Evolutionary conservation across 148 eudicot species (phyloP).

Genomic region (Fagopyrum esculentum): DNA sequence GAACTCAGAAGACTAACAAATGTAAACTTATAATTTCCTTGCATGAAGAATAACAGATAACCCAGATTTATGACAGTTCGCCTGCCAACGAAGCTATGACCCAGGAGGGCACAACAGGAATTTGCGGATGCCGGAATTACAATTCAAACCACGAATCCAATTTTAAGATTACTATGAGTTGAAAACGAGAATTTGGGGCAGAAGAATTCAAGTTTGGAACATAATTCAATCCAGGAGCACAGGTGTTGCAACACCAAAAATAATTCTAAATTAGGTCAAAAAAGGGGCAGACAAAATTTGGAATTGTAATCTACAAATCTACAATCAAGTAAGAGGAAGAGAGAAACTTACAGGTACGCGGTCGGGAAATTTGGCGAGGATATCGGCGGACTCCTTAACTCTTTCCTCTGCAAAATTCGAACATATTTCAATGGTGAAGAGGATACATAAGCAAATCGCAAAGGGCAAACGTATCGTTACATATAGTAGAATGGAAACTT

Average conservation of each 20-base stretch:
- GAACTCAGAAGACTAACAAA: neutral
- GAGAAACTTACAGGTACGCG: slow-evolving; percentile 56
- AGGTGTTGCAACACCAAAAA: neutral
- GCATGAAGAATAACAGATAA: neutral
- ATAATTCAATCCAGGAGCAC: neutral
- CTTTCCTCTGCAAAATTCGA: slow-evolving; percentile 48
- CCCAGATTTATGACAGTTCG: neutral
- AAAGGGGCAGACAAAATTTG: neutral
- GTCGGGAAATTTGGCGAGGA: slow-evolving; percentile 77
- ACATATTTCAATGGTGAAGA: neutral
- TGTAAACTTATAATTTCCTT: neutral
- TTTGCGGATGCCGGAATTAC: neutral
- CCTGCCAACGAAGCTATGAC: neutral
- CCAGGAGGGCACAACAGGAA: neutral
- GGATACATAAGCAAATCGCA: neutral
- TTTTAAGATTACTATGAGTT: neutral
- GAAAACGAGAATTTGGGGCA: neutral
- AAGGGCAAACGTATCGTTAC: neutral
- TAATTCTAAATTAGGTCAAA: neutral
- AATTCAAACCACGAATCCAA: neutral
- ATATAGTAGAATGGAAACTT: neutral
- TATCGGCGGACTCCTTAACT: slow-evolving; percentile 54
- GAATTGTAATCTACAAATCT: neutral
- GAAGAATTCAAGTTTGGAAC: neutral
- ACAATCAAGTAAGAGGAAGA: neutral